Base-by-base conservation (phyloP, 2,329 filamentous ascomycete genomes). In the Pseudogymnoascus sp. region DNA sequence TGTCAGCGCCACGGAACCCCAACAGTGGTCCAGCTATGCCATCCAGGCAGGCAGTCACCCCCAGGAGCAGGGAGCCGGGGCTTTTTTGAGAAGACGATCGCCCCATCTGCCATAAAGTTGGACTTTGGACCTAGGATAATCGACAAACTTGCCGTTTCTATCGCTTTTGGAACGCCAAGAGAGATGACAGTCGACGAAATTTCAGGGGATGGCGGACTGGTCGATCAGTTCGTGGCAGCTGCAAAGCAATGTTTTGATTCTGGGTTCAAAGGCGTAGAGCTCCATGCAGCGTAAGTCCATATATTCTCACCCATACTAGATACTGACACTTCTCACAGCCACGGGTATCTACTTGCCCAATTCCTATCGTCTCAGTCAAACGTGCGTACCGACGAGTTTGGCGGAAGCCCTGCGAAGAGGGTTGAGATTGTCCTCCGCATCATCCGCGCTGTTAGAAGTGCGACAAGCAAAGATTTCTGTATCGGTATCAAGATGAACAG, bases 311-410 rank as follows among this genome's bases (percentile, higher is more conserved):
- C 8, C 23, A 23, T 23, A 19, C 35, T 52, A 59, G n/a, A 35
- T 21, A 26, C 43, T 29, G 38, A 64, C 35, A 62, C n/a, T 55
- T 26, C 2, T 33, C 4, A 26, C 35, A 70, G 68, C 8, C 90
- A 93, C 69, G 89, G 90, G 1, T 93, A 92, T 71, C 80, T 93
- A 0, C 76, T 93, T 0, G 83, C 85, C 66, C 77, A 79, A 7
- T 93, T 93, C 77, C 67, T 92, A 6, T 86, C 84, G 0, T 87
- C 89, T 0, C 79, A 80, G 0, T 78, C 80, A 14, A 94, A 93
- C 75, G 76, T 81, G 62, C 82, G 90, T 21, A 88, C 78, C 0
- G 87, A 90, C 68, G 70, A 79, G 63, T 90, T 88, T 68, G 87
- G 87, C n/a, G 86, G 87, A 2, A 82, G 78, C 60, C 86, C 87